Conservation (phyloP, 2,329 filamentous ascomycete species). For the Clarireedia sp. region DNA sequence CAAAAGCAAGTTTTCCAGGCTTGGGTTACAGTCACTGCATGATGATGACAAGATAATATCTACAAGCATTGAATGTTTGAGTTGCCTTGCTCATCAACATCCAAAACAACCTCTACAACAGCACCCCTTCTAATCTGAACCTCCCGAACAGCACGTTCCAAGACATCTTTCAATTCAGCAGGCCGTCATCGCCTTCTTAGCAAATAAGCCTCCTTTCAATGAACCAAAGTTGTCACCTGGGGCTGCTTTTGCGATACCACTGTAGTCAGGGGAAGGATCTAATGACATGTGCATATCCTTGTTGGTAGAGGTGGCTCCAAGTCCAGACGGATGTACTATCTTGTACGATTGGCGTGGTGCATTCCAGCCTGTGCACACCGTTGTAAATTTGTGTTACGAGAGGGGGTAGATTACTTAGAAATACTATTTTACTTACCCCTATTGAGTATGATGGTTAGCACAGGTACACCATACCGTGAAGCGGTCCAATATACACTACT, state of each 20-base stretch:
- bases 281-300: neutral
- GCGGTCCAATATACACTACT: conserved; percentile 59
- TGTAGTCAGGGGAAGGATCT: neutral
- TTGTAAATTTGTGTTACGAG: neutral
- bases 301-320: neutral
- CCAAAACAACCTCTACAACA: neutral
- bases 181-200: neutral
- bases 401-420: no score
- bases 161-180: neutral
- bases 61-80: neutral
- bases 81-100: neutral
- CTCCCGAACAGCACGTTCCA: neutral
- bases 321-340: neutral
- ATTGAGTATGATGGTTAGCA: conserved; percentile 49
- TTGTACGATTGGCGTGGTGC: neutral
- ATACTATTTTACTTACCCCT: neutral
- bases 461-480: conserved; percentile 52
- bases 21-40: no score
- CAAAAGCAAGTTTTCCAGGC: no score
- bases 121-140: neutral
- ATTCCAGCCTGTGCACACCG: neutral
- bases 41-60: neutral
- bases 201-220: neutral
- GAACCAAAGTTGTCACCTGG: neutral
- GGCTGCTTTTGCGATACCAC: neutral